A percentile compares a stretch with the other conserved stretches of the same genome.
These are phyloP conservation scores for Physcomitrellopsis africana DNA, from an alignment of 225 moss, liverwort and hornwort species.

Conservation along the genomic window DNA sequence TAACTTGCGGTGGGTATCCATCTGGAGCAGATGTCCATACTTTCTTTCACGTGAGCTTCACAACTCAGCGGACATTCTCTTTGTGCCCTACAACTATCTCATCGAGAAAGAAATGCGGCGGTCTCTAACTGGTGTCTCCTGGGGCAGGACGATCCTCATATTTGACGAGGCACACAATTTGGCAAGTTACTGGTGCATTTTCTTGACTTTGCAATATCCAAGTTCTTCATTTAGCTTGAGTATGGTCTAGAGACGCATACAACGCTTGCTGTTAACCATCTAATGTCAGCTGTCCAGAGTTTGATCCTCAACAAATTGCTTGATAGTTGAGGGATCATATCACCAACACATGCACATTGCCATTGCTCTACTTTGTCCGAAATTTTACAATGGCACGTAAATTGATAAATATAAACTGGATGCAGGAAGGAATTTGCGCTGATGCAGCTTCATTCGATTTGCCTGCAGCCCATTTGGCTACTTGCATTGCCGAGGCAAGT, in stretches of 20 bases:
- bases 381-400: neutral
- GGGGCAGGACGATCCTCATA: conserved; percentile 88
- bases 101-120: conserved; percentile 95
- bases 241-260: conserved; percentile 11
- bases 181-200: conserved; percentile 51
- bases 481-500: conserved; percentile 92
- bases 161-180: conserved; percentile 99
- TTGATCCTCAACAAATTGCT: conserved; percentile 14
- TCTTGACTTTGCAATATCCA: conserved; percentile 21
- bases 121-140: conserved; percentile 84
- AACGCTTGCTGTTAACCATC: neutral
- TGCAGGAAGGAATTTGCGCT: conserved; percentile 96
- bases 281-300: conserved; percentile 6
- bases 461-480: conserved; percentile 88
- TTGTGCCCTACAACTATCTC: conserved; percentile 96
- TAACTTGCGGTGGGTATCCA: conserved; percentile 25
- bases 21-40: conserved; percentile 87
- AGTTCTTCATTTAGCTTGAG: conserved; percentile 20
- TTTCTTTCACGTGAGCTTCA: conserved; percentile 97
- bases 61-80: conserved; percentile 86
- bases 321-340: conserved; percentile 12
- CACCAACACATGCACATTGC: neutral
- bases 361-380: neutral
- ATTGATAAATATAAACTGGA: conserved; percentile 29
- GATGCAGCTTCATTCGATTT: conserved; percentile 98